A percentile compares a stretch with the other conserved stretches of the same genome.
phyloP scores from a whole-genome alignment of 192 early-diverging fungal genomes.

The Gamsiella multidivaricata region DNA sequence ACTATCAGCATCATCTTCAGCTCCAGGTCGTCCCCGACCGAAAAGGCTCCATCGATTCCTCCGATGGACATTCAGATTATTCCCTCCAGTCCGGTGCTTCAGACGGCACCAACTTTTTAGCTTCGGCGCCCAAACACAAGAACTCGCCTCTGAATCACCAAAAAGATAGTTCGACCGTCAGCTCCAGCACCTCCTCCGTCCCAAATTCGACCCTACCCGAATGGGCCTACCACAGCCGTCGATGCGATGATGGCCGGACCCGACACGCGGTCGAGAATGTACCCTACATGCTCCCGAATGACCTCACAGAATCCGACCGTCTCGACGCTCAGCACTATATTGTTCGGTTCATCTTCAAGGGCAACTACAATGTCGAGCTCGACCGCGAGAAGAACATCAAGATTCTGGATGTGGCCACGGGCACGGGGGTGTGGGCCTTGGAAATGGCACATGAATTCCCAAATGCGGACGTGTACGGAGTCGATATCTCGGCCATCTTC shows the following conservation, averaged over 20 bases:
- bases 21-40: slow-evolving; percentile 25
- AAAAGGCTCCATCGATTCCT: slow-evolving; percentile 22
- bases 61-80: slow-evolving; percentile 15
- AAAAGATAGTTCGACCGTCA: slow-evolving; percentile 15
- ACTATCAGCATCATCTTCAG: too few relatives aligned
- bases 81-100: slow-evolving; percentile 9
- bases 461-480: slow-evolving; percentile 40
- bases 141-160: not conserved
- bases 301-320: slow-evolving; percentile 64
- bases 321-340: slow-evolving; percentile 65
- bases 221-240: slow-evolving; percentile 39
- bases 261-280: slow-evolving; percentile 53
- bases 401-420: slow-evolving; percentile 47
- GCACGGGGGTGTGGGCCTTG: slow-evolving; percentile 47
- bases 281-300: slow-evolving; percentile 61
- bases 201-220: slow-evolving; percentile 21
- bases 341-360: slow-evolving; percentile 56
- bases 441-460: slow-evolving; percentile 53
- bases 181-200: slow-evolving; percentile 4
- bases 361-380: slow-evolving; percentile 51
- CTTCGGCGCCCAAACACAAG: too few relatives aligned
- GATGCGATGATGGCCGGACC: slow-evolving; percentile 49
- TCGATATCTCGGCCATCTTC: slow-evolving; percentile 53
- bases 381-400: slow-evolving; percentile 21
- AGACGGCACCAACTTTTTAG: slow-evolving; percentile 1